phyloP scores from a whole-genome alignment of 2,329 filamentous ascomycete species.

The Davidsoniella neocaledoniae region DNA sequence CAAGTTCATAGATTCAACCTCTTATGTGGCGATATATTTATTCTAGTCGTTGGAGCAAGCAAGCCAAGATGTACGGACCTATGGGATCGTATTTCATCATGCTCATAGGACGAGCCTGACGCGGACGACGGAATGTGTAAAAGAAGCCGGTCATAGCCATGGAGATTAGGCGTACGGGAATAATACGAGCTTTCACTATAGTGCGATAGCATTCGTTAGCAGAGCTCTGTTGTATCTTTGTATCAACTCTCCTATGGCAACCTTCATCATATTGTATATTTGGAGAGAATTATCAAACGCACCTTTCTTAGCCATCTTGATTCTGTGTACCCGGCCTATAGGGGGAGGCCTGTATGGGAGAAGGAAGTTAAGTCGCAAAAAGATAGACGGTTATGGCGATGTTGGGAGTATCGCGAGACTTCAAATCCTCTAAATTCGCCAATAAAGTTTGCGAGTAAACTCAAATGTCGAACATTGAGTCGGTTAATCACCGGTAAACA shows the following conservation, averaged over 20 bases:
- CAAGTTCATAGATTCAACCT: neutral
- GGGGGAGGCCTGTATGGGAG: neutral
- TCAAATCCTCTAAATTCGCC: no score
- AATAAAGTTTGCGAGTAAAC: neutral
- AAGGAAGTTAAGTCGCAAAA: no score
- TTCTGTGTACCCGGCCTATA: neutral
- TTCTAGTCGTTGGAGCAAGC: no score
- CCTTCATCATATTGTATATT: no score
- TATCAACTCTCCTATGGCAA: neutral
- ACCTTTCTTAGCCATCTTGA: constrained; percentile 24
- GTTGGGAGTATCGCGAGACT: no score
- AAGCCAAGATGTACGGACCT: constrained; percentile 32
- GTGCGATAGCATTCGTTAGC: neutral
- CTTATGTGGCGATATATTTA: neutral
- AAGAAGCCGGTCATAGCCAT: constrained; percentile 99
- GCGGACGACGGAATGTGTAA: constrained; percentile 73
- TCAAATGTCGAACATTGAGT: neutral
- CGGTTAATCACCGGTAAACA: neutral
- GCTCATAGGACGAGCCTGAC: constrained; percentile 68
- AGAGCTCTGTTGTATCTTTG: neutral
- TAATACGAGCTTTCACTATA: constrained; percentile 74
- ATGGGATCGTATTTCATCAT: constrained; percentile 99
- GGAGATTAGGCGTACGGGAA: constrained; percentile 84
- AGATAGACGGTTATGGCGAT: no score
- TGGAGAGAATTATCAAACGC: neutral